Base-by-base conservation (phyloP, 2,329 filamentous ascomycete species). In the Mycosphaerelloides madeirae region DNA sequence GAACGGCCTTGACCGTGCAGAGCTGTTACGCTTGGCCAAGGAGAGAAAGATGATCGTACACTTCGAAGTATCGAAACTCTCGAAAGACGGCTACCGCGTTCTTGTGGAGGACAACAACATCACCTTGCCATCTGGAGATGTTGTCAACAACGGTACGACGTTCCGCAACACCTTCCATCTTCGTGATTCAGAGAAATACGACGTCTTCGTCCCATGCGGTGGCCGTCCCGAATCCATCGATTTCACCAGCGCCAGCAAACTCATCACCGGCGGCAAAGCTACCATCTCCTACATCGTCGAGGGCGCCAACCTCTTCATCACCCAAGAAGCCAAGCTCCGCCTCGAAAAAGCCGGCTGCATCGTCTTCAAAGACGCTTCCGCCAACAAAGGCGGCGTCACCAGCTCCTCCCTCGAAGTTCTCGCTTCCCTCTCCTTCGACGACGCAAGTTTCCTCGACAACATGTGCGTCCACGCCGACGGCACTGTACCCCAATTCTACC, bases 121-220 rank as follows among this genome's bases (percentile, higher is more conserved):
- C 62, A 89, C 76, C n/a, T 79, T 98, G 14, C 93, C 93, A 9
- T 85, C 67, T 28, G 93, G 93, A 40, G 93, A 98, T 68, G 68
- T 88, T 5, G 77, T 98, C 52, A 80, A 82, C 70, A 97, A 96
- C 67, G 93, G 93, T 46, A 97, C 88, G 25, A 78, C 84, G 2
- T 98, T 98, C 85, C 88, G 93, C 51, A 98, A 98, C 73, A 94
- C 89, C 16, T 98, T 91, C 77, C 93, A 98, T 65, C 79, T 97
- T 38, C 87, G 91, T 37, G 80, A 65, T 31, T 37, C 51, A 8
- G 65, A 85, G 43, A 69, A 83, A 38, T 91, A 87, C 43, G 93
- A 98, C 63, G 77, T 83, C 42, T 97, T 98, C 63, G 93, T 98
- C 16, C 93, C 93, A 22, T 98, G 93, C 59, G 93, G 93, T 71